A percentile compares a stretch with the other conserved stretches of the same genome.
Evolutionary conservation across 768 basidiomycete genomes (phyloP).

Genomic region (Candolleomyces aberdarensis): DNA sequence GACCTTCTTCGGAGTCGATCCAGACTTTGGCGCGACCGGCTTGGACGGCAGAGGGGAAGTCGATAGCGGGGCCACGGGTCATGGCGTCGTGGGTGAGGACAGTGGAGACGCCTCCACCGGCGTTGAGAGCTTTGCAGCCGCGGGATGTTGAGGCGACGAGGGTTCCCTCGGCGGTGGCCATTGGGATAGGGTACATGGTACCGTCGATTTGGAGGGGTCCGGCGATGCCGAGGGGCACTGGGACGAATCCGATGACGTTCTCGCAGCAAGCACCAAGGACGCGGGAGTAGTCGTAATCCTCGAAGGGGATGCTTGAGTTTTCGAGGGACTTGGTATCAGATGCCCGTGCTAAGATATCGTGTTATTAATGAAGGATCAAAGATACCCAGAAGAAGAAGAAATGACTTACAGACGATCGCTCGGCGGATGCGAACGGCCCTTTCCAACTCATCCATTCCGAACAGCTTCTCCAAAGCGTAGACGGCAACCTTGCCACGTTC

Average conservation of each 20-base stretch:
- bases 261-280: conserved; percentile 98
- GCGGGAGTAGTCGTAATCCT: conserved; percentile 90
- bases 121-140: conserved; percentile 96
- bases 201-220: conserved; percentile 94
- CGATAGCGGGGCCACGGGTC: conserved; percentile 97
- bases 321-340: conserved; percentile 84
- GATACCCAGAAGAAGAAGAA: background rate
- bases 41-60: conserved; percentile 78
- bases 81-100: conserved; percentile 93
- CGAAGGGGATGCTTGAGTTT: conserved; percentile 74
- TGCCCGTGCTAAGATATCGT: conserved; percentile 52
- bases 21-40: conserved; percentile 86
- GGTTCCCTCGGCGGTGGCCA: conserved; percentile 99
- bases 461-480: conserved; percentile 91
- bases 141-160: conserved; percentile 39
- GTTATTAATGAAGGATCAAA: background rate
- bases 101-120: conserved; percentile 92
- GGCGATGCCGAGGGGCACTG: conserved; percentile 93
- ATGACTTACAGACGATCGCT: conserved; percentile 61
- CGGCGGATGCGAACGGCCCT: conserved; percentile 85
- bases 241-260: conserved; percentile 97
- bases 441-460: conserved; percentile 65
- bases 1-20: conserved; percentile 82
- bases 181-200: conserved; percentile 82
- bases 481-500: conserved; percentile 92